Evolutionary conservation across 2,329 filamentous ascomycete species (phyloP).

Genomic region (Aureobasidium lini): DNA sequence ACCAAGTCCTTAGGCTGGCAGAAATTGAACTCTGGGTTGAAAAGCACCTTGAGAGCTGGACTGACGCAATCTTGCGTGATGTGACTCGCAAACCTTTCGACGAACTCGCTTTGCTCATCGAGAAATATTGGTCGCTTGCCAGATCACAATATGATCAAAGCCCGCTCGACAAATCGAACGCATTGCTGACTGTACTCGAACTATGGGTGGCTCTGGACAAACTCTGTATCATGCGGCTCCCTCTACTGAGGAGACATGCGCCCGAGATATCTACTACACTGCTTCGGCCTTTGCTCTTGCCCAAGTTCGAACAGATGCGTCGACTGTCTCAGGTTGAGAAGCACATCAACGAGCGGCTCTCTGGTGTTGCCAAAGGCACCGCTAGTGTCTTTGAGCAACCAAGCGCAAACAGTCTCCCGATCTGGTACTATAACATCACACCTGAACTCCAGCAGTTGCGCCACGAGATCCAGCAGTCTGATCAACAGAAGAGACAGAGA

Average conservation of each 20-base stretch:
- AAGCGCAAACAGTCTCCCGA: slow-evolving; percentile 36
- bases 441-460: slow-evolving; percentile 20
- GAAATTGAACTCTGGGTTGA: slow-evolving; percentile 19
- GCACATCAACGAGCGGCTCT: slow-evolving; percentile 39
- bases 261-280: slow-evolving; percentile 44
- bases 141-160: slow-evolving; percentile 35
- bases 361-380: neutral
- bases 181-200: slow-evolving; percentile 49
- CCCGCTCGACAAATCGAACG: slow-evolving; percentile 44
- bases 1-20: neutral
- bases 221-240: slow-evolving; percentile 34
- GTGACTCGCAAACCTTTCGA: slow-evolving; percentile 7
- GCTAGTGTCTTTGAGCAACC: slow-evolving; percentile 42
- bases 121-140: slow-evolving; percentile 17
- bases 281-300: slow-evolving; percentile 50
- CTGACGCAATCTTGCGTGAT: neutral
- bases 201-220: slow-evolving; percentile 53
- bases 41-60: slow-evolving; percentile 17
- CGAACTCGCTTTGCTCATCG: slow-evolving; percentile 14
- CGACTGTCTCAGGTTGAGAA: slow-evolving; percentile 44
- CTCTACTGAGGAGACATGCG: slow-evolving; percentile 45
- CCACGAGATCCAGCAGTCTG: slow-evolving; percentile 28
- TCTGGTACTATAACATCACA: slow-evolving; percentile 36
- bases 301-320: slow-evolving; percentile 39
- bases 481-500: slow-evolving; percentile 20